These are phyloP conservation scores for Ilyonectria robusta DNA, from an alignment of 2,329 filamentous ascomycete genomes.

Conservation along the genomic window DNA sequence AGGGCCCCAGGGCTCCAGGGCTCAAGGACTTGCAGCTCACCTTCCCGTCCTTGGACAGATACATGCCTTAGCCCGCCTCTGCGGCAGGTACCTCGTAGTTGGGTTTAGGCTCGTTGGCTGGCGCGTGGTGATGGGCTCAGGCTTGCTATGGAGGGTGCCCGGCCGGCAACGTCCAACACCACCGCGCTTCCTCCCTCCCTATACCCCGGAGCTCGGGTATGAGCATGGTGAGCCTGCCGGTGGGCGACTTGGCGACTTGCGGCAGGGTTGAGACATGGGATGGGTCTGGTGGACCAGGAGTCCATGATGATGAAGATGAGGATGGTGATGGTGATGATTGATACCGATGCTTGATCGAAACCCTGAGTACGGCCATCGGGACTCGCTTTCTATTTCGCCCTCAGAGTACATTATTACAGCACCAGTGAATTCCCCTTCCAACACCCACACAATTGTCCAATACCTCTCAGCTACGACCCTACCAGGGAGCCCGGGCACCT, in stretches of 20 bases:
- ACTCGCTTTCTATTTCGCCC: not conserved
- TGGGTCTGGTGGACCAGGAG: constrained; percentile 20
- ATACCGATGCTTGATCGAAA: constrained; percentile 12
- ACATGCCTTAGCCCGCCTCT: constrained; percentile 32
- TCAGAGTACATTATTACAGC: constrained; percentile 2
- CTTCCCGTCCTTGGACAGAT: constrained; percentile 30
- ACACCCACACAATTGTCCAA: not conserved
- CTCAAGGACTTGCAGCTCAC: constrained; percentile 15
- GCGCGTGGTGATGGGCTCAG: constrained; percentile 35
- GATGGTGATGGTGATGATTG: constrained; percentile 24
- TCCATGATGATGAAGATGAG: constrained; percentile 11
- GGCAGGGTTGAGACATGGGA: constrained; percentile 28
- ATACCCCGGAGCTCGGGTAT: constrained; percentile 26
- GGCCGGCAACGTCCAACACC: constrained; percentile 43
- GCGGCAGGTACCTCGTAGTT: constrained; percentile 32
- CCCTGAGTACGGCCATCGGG: constrained; percentile 10
- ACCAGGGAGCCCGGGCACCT: not conserved
- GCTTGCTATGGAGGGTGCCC: constrained; percentile 27
- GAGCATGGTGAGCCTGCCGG: constrained; percentile 21
- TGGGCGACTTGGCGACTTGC: constrained; percentile 30
- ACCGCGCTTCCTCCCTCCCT: constrained; percentile 31
- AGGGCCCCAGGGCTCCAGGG: not conserved
- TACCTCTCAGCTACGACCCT: not conserved
- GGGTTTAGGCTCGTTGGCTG: constrained; percentile 35
- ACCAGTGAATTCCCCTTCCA: too few relatives aligned